A percentile compares a stretch with the other conserved stretches of the same genome.
Conservation (phyloP, 106 monocot species). For the Triglochin maritima region DNA sequence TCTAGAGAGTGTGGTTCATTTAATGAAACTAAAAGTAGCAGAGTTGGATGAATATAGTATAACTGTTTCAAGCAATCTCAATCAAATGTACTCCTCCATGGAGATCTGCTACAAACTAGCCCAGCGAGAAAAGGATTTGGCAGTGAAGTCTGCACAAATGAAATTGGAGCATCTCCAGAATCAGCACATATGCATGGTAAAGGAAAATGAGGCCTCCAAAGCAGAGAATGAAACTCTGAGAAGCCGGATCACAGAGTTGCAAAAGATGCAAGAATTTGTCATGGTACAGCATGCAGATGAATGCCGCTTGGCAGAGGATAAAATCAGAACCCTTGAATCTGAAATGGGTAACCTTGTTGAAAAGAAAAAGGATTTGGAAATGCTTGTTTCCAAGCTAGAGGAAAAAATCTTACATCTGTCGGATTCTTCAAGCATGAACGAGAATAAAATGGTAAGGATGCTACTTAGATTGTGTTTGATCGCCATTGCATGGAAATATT, state of each 20-base stretch:
- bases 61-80: conserved; percentile 29
- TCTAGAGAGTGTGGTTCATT: conserved; percentile 29
- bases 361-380: conserved; percentile 47
- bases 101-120: conserved; percentile 28
- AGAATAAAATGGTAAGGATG: conserved; percentile 55
- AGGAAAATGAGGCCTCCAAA: conserved; percentile 38
- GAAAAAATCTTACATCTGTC: conserved; percentile 40
- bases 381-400: conserved; percentile 36
- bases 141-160: conserved; percentile 22
- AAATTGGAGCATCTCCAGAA: conserved; percentile 51
- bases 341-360: conserved; percentile 37
- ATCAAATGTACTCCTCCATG: conserved; percentile 32
- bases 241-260: conserved; percentile 48
- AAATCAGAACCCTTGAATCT: conserved; percentile 41
- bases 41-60: conserved; percentile 54
- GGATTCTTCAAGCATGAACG: conserved; percentile 36
- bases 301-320: conserved; percentile 78
- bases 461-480: neutral
- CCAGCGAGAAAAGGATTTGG: conserved; percentile 54
- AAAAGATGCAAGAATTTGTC: conserved; percentile 70
- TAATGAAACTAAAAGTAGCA: conserved; percentile 29
- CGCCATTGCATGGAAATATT: neutral
- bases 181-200: conserved; percentile 15
- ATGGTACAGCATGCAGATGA: conserved; percentile 97
- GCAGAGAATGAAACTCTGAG: conserved; percentile 38